Evolutionary conservation across 2,329 filamentous ascomycete species (phyloP).

Genomic region (Alternaria panax): DNA sequence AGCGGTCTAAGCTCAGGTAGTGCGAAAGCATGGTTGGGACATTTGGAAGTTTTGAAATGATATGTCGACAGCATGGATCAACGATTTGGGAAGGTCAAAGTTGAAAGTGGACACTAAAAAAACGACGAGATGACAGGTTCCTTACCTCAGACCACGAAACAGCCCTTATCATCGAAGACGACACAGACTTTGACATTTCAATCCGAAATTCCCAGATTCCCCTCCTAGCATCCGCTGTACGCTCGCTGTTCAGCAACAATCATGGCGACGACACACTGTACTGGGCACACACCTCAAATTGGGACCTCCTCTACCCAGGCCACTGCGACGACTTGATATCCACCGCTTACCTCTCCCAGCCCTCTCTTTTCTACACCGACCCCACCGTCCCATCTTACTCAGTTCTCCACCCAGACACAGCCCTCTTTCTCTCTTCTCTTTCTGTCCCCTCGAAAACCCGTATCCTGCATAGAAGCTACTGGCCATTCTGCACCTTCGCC

Average conservation of each 20-base stretch:
- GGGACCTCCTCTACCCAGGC: constrained; percentile 52
- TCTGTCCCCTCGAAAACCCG: constrained; percentile 36
- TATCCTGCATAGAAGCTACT: constrained; percentile 44
- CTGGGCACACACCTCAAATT: constrained; percentile 40
- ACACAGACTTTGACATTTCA: constrained; percentile 35
- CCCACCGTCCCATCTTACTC: constrained; percentile 34
- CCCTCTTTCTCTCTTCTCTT: constrained; percentile 35
- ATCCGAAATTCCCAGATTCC: constrained; percentile 30
- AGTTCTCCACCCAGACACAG: constrained; percentile 37
- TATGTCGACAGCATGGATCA: constrained; percentile 12
- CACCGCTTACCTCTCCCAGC: constrained; percentile 21
- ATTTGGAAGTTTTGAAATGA: constrained; percentile 49
- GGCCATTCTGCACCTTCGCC: constrained; percentile 52
- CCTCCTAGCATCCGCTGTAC: constrained; percentile 27
- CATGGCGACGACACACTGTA: constrained; percentile 23
- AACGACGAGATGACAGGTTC: constrained; percentile 10
- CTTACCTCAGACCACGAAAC: constrained; percentile 29
- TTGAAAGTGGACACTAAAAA: neutral
- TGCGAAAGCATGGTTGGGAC: constrained; percentile 52
- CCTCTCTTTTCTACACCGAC: constrained; percentile 39
- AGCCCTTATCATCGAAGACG: constrained; percentile 41
- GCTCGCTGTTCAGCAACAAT: constrained; percentile 19
- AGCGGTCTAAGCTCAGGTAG: constrained; percentile 47
- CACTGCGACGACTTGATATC: constrained; percentile 51
- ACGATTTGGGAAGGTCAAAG: neutral